phyloP scores from a whole-genome alignment of 2,329 filamentous ascomycete species.

The Tolypocladium album region DNA sequence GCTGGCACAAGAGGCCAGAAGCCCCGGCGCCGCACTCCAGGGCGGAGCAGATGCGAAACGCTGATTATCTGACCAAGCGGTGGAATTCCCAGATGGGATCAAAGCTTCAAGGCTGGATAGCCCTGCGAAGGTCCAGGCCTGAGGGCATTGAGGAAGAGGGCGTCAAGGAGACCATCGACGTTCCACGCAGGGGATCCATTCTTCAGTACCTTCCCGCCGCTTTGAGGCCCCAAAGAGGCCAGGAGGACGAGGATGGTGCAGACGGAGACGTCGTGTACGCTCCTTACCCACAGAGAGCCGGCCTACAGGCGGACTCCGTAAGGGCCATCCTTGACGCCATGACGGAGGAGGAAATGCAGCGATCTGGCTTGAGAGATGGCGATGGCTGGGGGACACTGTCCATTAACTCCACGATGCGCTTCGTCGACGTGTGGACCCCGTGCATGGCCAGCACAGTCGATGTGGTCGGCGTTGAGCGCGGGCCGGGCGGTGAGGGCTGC shows the following conservation, averaged over 20 bases:
- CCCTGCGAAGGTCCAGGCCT: constrained; percentile 30
- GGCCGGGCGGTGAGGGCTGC: constrained; percentile 19
- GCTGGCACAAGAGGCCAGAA: constrained; percentile 34
- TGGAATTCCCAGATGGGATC: constrained; percentile 38
- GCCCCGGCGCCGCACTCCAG: constrained; percentile 34
- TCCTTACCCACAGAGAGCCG: constrained; percentile 27
- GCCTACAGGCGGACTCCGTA: constrained; percentile 29
- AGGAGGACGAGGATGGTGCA: constrained; percentile 2
- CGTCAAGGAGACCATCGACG: constrained; percentile 4
- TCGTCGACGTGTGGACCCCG: constrained; percentile 29
- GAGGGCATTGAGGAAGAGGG: constrained; percentile 16
- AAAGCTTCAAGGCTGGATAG: constrained; percentile 32
- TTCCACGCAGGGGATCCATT: constrained; percentile 4
- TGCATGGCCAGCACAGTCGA: constrained; percentile 21
- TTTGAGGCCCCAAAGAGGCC: constrained; percentile 3
- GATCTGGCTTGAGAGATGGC: constrained; percentile 28
- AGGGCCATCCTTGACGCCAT: constrained; percentile 32
- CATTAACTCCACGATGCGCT: constrained; percentile 21
- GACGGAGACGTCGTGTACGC: constrained; percentile 16
- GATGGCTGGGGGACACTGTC: constrained; percentile 29
- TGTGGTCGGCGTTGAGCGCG: constrained; percentile 6
- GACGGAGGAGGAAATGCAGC: constrained; percentile 35
- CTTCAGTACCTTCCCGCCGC: constrained; percentile 8
- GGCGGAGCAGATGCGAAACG: constrained; percentile 43
- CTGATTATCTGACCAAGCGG: constrained; percentile 33